Base-by-base conservation (phyloP, 345 rosid species). In the Moricandia arvensis region DNA sequence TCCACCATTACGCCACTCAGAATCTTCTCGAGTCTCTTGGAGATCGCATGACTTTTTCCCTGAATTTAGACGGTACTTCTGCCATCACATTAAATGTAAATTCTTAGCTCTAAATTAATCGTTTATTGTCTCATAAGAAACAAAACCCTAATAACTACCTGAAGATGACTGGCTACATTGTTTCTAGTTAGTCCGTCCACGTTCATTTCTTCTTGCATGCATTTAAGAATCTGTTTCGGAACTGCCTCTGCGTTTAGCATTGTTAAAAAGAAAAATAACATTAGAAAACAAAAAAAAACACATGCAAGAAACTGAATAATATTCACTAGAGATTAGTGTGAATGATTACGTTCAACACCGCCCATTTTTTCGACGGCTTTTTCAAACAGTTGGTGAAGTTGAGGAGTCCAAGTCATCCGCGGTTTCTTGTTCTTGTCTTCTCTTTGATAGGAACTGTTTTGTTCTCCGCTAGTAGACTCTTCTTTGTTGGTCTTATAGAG, bases 121-220 rank as follows among this genome's bases (percentile, higher is more conserved):
- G 33, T 41, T 71, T 41, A 21, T 71, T 64, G 64, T 27, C 11
- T 0, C 27, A 2, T 2, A 61, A 51, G 69, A 29, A 45, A 61
- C 43, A 18, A 59, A 47, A 33, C 38, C 45, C 69, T 21, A 37
- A 26, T 18, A 11, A 16, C 11, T 64, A 72, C 81, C 73, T 78
- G 77, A 49, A 78, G 81, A 66, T 78, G 76, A 37, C 77, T 72
- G 7, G 73, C 77, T 4, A 78, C 63, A 18, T 66, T 66, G 47
- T 51, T 51, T 59, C 73, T 59, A 13, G 47, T 47, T 59, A 78
- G 68, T 37, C 81, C 72, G 17, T 31, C 18, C 0, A 72, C 73
- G 12, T 66, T 31, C 63, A 26, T 11, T 0, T 66, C 68, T 13
- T 72, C 68, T 59, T 65, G 55, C 76, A 77, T 77, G 3, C 0